These are phyloP conservation scores for Triticum turgidum DNA, from an alignment of 176 grass and related monocot species.

Conservation along the genomic window DNA sequence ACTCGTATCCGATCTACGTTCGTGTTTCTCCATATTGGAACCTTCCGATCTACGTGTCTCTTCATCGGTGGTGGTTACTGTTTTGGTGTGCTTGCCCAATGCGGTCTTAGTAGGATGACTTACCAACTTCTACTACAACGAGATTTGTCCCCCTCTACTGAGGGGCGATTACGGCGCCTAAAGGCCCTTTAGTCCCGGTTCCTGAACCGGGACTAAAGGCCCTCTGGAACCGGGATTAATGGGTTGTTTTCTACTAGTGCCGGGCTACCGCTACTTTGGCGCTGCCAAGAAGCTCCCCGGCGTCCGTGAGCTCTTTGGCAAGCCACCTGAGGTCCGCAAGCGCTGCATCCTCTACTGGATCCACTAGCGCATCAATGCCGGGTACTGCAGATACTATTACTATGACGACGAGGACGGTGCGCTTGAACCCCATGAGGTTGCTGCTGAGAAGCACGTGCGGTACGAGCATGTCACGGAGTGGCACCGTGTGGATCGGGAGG, in stretches of 20 bases:
- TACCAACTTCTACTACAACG: too few species aligned
- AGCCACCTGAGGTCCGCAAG: constrained; percentile 75
- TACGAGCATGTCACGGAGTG: constrained; percentile 51
- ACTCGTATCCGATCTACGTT: too few species aligned
- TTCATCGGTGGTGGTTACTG: too few species aligned
- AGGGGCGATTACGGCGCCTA: too few species aligned
- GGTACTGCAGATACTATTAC: constrained; percentile 74
- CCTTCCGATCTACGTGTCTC: too few species aligned
- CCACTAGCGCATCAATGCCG: constrained; percentile 75
- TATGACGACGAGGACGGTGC: constrained; percentile 86
- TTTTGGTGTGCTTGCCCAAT: too few species aligned
- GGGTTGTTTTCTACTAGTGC: background rate
- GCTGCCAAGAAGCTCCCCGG: constrained; percentile 91
- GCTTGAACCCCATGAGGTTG: constrained; percentile 74
- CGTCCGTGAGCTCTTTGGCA: constrained; percentile 89
- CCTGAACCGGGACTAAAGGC: too few species aligned
- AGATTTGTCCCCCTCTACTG: too few species aligned
- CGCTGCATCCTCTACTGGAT: constrained; percentile 84
- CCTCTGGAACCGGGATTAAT: too few species aligned
- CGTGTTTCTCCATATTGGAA: too few species aligned
- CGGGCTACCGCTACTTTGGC: constrained; percentile 92
- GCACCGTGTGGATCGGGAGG: constrained; percentile 74
- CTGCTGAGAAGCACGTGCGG: constrained; percentile 63
- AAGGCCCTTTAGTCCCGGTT: too few species aligned
- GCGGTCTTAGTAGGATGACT: too few species aligned